Evolutionary conservation across 805 yeast genomes (phyloP).

Genomic region (Sungouiozyma ichnusensis): DNA sequence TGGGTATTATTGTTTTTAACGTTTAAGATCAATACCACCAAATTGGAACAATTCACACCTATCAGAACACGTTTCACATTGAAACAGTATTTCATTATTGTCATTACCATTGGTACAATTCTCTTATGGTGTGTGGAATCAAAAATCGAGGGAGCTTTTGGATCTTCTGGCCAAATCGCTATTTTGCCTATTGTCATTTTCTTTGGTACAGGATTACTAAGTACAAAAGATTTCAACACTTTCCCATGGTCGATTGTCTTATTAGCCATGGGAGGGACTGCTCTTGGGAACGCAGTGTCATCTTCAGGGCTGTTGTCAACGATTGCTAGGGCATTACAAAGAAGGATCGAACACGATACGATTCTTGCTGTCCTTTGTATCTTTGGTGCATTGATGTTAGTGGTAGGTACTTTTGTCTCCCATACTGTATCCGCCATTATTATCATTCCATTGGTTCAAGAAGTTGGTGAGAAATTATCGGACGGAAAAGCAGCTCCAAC

Average conservation of each 20-base stretch:
- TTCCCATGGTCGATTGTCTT: constrained; percentile 95
- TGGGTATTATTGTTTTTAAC: constrained; percentile 61
- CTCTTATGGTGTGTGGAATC: constrained; percentile 83
- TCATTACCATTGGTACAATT: constrained; percentile 63
- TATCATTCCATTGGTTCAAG: constrained; percentile 78
- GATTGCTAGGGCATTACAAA: constrained; percentile 62
- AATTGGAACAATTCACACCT: constrained; percentile 36
- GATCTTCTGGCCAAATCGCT: constrained; percentile 90
- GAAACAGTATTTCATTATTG: constrained; percentile 63
- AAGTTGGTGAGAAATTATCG: constrained; percentile 64
- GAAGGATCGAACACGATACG: constrained; percentile 48
- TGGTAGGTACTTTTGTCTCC: constrained; percentile 89
- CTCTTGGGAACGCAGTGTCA: constrained; percentile 87
- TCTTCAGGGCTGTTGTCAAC: constrained; percentile 79
- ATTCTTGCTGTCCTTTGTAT: constrained; percentile 64
- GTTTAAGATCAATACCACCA: constrained; percentile 40
- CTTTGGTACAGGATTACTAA: constrained; percentile 79
- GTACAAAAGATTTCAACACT: constrained; percentile 81
- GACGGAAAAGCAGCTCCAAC: constrained; percentile 58
- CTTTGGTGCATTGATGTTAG: constrained; percentile 74
- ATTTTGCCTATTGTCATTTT: constrained; percentile 75
- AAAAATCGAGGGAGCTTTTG: constrained; percentile 58
- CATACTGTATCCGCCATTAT: constrained; percentile 96
- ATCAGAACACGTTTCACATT: constrained; percentile 57
- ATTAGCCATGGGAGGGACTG: constrained; percentile 95